These are phyloP conservation scores for Volvox africanus DNA, from an alignment of 139 green algal genomes.

Conservation along the genomic window DNA sequence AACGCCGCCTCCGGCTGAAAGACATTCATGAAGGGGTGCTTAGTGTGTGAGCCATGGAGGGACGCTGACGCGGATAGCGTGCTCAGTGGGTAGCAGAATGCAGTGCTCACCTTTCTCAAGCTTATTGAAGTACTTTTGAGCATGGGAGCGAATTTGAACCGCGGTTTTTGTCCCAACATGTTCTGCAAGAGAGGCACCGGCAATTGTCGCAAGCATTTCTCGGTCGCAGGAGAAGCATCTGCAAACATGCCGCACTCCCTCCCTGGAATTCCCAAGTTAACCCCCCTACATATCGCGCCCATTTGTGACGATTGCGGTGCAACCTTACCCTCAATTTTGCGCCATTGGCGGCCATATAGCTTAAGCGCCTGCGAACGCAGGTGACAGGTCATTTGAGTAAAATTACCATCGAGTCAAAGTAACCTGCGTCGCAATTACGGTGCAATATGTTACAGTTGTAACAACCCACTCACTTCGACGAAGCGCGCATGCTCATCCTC, in stretches of 20 bases:
- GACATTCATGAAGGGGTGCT: too few species aligned
- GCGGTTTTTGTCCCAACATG: conserved; percentile 93
- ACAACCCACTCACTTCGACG: conserved; percentile 56
- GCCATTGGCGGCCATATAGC: conserved; percentile 66
- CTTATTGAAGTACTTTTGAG: conserved; percentile 93
- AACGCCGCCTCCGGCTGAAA: conserved; percentile 20
- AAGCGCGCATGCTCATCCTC: conserved; percentile 81
- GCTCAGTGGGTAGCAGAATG: not conserved
- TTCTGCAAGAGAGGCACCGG: conserved; percentile 65
- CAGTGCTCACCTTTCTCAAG: conserved; percentile 60
- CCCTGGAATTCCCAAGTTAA: not conserved
- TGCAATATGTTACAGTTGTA: too few species aligned
- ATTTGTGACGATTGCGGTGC: not conserved
- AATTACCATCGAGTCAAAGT: not conserved
- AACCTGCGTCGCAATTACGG: too few species aligned
- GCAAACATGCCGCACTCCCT: too few species aligned
- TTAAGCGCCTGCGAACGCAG: conserved; percentile 59
- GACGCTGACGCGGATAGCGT: too few species aligned
- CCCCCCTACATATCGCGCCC: not conserved
- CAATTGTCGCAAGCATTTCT: not conserved
- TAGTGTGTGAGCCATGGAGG: too few species aligned
- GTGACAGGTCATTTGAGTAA: not conserved
- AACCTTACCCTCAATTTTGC: conserved; percentile 56
- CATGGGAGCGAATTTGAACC: conserved; percentile 93
- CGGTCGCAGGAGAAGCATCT: too few species aligned